Evolutionary conservation across 768 basidiomycete genomes (phyloP).

Genomic region (Psilocybe sp.): DNA sequence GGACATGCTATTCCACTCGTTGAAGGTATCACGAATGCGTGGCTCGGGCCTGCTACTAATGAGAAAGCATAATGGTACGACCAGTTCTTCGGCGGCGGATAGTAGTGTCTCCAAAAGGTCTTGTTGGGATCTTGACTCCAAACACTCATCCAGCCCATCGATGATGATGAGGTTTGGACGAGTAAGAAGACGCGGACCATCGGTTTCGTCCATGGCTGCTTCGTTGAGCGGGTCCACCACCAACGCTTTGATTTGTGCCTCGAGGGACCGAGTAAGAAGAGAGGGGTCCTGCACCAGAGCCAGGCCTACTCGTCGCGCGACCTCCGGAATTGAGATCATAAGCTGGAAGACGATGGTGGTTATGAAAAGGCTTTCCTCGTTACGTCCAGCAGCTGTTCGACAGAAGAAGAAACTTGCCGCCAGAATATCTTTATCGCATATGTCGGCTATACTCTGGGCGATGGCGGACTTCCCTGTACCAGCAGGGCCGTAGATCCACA

Average conservation of each 20-base stretch:
- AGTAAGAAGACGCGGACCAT: not conserved
- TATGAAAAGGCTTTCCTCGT: slow-evolving; percentile 2
- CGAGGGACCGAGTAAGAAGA: not conserved
- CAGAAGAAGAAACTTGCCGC: slow-evolving; percentile 15
- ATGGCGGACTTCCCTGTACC: slow-evolving; percentile 20
- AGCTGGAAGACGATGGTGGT: slow-evolving; percentile 15
- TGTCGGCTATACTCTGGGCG: slow-evolving; percentile 11
- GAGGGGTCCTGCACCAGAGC: slow-evolving; percentile 7
- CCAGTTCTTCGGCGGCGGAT: not conserved
- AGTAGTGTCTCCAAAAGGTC: slow-evolving; percentile 2
- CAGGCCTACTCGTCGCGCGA: not conserved
- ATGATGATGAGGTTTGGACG: slow-evolving; percentile 6
- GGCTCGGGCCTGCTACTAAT: slow-evolving; percentile 11
- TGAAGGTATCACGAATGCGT: not conserved
- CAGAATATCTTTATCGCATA: not conserved
- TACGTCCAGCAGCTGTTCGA: not conserved
- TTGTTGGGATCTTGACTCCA: slow-evolving; percentile 1
- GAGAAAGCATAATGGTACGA: slow-evolving; percentile 1
- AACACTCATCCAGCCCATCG: slow-evolving; percentile 20
- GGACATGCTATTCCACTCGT: not conserved
- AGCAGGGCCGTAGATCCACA: slow-evolving; percentile 16
- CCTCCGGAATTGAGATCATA: not conserved
- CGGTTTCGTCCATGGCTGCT: not conserved
- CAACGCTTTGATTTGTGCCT: slow-evolving; percentile 7
- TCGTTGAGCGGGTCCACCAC: slow-evolving; percentile 5